Evolutionary conservation across 257 asterid genomes (phyloP).

Genomic region (Penstemon barbatus): DNA sequence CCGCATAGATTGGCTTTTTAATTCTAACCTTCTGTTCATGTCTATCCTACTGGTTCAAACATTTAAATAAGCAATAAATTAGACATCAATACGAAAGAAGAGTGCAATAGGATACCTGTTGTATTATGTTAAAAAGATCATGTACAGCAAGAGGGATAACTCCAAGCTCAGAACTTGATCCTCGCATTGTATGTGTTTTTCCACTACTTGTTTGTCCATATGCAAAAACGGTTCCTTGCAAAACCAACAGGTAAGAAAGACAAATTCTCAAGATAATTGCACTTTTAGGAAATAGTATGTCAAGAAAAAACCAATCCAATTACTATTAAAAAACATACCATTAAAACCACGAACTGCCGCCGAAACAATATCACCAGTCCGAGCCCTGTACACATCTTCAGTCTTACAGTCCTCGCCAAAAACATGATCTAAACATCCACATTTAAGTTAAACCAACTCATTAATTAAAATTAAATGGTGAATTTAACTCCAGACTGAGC

Average conservation of each 20-base stretch:
- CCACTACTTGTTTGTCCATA: slow-evolving; percentile 99
- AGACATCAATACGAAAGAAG: neutral
- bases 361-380: slow-evolving; percentile 68
- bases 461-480: neutral
- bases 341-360: slow-evolving; percentile 87
- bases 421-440: slow-evolving; percentile 46
- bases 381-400: slow-evolving; percentile 62
- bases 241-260: slow-evolving; percentile 20
- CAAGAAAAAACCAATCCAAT: neutral
- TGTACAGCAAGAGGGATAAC: slow-evolving; percentile 83
- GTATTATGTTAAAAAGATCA: slow-evolving; percentile 69
- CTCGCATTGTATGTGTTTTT: slow-evolving; percentile 95
- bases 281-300: neutral
- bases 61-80: neutral
- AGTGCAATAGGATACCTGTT: slow-evolving; percentile 49
- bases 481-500: too few species aligned
- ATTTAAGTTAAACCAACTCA: neutral
- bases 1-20: neutral
- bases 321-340: slow-evolving; percentile 40
- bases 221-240: slow-evolving; percentile 90
- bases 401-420: slow-evolving; percentile 72
- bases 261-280: neutral
- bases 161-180: slow-evolving; percentile 85
- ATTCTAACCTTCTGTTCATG: slow-evolving; percentile 3
- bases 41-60: neutral